Evolutionary conservation across 495 filamentous ascomycete genomes (phyloP).

Genomic region (Durotheca rogersii): DNA sequence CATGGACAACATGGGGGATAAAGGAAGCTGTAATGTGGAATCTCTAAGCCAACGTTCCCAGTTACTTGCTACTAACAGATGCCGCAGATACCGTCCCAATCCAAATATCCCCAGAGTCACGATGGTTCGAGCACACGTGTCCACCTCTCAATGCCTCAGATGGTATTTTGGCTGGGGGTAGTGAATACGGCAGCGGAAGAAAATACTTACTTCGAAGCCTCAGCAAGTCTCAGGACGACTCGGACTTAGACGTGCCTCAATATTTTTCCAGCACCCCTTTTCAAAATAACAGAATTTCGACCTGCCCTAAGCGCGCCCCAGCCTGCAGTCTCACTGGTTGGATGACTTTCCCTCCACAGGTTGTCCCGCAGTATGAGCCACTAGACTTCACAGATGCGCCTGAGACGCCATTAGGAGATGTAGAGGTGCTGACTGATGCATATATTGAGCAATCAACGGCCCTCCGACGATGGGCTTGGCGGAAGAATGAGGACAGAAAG

Average conservation of each 20-base stretch:
- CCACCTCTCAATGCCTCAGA: neutral
- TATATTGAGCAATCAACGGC: conserved; percentile 20
- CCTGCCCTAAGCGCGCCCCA: neutral
- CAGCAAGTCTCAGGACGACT: neutral
- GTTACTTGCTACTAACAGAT: too few relatives aligned
- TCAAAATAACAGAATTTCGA: neutral
- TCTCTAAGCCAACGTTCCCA: neutral
- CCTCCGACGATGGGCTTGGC: conserved; percentile 16
- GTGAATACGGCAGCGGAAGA: neutral
- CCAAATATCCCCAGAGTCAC: conserved; percentile 1
- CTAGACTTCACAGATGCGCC: neutral
- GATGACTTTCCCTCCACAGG: conserved; percentile 3
- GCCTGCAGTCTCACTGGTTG: neutral
- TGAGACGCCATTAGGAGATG: conserved; percentile 5
- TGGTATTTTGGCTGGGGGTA: neutral
- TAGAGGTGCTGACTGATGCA: conserved; percentile 3
- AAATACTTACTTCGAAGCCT: neutral
- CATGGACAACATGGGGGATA: too few relatives aligned
- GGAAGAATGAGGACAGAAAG: conserved; percentile 10
- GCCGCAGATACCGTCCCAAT: too few relatives aligned
- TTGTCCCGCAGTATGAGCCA: conserved; percentile 3
- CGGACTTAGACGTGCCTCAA: neutral
- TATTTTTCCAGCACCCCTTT: conserved; percentile 2
- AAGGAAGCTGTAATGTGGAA: neutral
- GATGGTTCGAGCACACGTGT: conserved; percentile 6